Conservation (phyloP, 106 monocot species). For the Triglochin maritima region DNA sequence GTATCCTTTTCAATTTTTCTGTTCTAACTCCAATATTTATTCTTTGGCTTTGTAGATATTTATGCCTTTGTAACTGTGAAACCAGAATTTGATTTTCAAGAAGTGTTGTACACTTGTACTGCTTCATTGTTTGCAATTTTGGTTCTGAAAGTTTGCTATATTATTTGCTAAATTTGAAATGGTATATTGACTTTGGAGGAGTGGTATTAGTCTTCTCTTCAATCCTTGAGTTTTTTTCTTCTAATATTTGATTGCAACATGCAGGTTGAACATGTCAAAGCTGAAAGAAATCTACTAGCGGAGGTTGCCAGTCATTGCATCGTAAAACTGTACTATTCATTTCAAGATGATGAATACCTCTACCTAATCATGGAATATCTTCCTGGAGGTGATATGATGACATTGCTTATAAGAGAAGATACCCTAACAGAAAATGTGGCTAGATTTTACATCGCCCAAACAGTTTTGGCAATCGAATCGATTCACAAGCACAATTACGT, state of each 20-base stretch:
- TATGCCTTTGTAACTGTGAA: no score
- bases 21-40: no score
- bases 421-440: conserved; percentile 93
- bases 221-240: background rate
- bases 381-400: conserved; percentile 99
- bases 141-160: no score
- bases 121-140: no score
- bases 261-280: conserved; percentile 91
- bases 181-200: no score
- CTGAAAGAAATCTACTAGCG: conserved; percentile 94
- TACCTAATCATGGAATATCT: conserved; percentile 96
- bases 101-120: no score
- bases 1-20: no score
- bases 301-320: conserved; percentile 99
- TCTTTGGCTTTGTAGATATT: no score
- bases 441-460: conserved; percentile 92
- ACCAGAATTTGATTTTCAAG: no score
- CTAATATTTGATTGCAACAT: conserved; percentile 2
- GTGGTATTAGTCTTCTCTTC: no score
- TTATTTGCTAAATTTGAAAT: no score
- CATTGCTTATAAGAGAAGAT: conserved; percentile 92
- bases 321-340: conserved; percentile 97
- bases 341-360: conserved; percentile 92
- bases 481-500: conserved; percentile 97
- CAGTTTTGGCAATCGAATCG: conserved; percentile 90